Base-by-base conservation (phyloP, 139 green algal genomes). In the Chlamydomonas schloesseri region DNA sequence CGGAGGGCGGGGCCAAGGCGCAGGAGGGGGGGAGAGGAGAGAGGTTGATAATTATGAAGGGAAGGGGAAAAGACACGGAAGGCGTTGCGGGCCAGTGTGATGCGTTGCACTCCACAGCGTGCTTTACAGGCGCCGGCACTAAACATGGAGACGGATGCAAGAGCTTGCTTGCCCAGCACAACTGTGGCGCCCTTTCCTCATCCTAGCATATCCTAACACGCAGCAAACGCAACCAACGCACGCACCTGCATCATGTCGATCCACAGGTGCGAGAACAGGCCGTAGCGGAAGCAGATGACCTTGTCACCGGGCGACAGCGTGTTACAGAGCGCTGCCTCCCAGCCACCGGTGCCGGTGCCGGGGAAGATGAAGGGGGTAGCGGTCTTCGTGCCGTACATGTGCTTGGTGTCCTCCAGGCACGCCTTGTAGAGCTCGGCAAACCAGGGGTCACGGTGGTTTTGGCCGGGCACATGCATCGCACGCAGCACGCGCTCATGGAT, bases 391-490 rank as follows among this genome's bases (percentile, higher is more conserved):
- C 93, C 87, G 50, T 87, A 94, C 20, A 97, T 82, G 28, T 92
- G 92, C 88, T 99, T 99, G 34, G 81, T 88, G 68, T 99, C 96
- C 60, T 98, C 89, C 36, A 99, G 86, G 57, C 93, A 90, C 33
- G 91, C 74, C 83, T 96, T 97, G 92, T 94, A 98, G 46, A 99
- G 95, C 0, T 90, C 73, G 4, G 93, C 89, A 83, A 99, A 99
- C 90, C 94, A 99, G 28, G 97, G 95, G 88, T 99, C 98, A 1
- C 97, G 75, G 78, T 99, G 97, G 89, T 99, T 99, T 79, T 97
- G 91, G 18, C 93, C 92, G 0, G 95, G 94, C 73, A 97, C 91
- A 60, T 96, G 77, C 97, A 99, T 99, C 0, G 95, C 97, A 1
- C 93, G 90, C 70, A 94, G 81, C 31, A 99, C 97, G 20, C 88